Conservation (phyloP, 345 rosid species). For the Nasturtium officinale region DNA sequence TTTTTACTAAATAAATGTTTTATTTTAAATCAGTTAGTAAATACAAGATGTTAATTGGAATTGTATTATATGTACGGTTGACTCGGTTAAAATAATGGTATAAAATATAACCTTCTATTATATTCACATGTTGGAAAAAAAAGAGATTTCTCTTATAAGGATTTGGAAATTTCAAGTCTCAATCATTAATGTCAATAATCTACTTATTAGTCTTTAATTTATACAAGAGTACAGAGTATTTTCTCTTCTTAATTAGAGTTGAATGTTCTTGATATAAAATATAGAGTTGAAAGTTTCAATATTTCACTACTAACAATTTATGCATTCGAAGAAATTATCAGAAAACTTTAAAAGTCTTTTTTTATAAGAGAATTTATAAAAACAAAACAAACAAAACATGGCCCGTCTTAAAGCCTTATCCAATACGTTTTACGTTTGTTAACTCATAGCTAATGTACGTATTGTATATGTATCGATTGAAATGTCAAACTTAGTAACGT, state of each 20-base stretch:
- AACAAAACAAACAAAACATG: not conserved
- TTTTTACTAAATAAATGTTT: too few species aligned
- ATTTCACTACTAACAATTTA: not conserved
- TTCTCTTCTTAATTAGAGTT: not conserved
- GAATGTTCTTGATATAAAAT: not conserved
- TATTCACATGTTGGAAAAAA: not conserved
- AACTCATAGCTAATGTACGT: not conserved
- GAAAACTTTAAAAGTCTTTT: constrained; percentile 8
- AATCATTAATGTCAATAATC: not conserved
- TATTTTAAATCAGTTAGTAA: too few species aligned
- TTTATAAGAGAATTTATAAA: not conserved
- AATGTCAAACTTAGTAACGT: not conserved
- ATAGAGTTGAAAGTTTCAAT: constrained; percentile 18
- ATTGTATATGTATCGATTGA: not conserved
- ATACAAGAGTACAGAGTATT: not conserved
- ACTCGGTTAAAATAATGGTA: too few species aligned
- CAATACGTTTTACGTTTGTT: not conserved
- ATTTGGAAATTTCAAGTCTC: constrained; percentile 18
- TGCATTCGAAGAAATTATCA: not conserved
- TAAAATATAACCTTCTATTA: too few species aligned
- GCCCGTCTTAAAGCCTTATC: constrained; percentile 12
- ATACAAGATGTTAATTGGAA: too few species aligned
- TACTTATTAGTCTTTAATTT: not conserved
- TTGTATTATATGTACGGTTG: too few species aligned
- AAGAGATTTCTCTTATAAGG: not conserved